phyloP scores from a whole-genome alignment of 371 early-diverging fungal genomes.

The Rhizopus delemar region DNA sequence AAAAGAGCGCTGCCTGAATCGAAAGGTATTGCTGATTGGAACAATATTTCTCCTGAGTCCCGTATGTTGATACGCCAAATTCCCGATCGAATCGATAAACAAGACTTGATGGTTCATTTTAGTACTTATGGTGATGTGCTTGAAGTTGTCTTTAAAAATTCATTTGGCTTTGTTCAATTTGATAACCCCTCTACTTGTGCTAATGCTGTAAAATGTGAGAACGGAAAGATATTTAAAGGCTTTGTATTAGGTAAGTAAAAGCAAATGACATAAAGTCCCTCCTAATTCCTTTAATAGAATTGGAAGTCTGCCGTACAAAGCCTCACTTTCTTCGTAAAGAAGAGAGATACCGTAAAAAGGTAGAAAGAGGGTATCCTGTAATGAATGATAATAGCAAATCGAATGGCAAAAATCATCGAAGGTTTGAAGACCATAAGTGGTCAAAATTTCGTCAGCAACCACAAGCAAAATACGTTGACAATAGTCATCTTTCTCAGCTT shows the following conservation, averaged over 20 bases:
- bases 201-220: slow-evolving; percentile 39
- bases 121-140: slow-evolving; percentile 46
- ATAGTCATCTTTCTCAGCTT: neutral
- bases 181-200: slow-evolving; percentile 36
- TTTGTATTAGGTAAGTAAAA: slow-evolving; percentile 36
- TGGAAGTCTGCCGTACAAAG: slow-evolving; percentile 30
- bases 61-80: slow-evolving; percentile 45
- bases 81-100: slow-evolving; percentile 31
- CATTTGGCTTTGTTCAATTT: slow-evolving; percentile 51
- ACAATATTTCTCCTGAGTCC: slow-evolving; percentile 34
- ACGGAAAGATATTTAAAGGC: slow-evolving; percentile 37
- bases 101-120: slow-evolving; percentile 42
- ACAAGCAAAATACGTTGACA: no score
- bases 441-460: neutral
- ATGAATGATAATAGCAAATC: neutral
- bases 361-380: neutral
- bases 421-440: no score
- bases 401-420: neutral
- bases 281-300: slow-evolving; percentile 16
- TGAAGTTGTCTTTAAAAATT: slow-evolving; percentile 40
- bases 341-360: neutral
- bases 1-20: slow-evolving; percentile 17
- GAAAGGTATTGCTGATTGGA: slow-evolving; percentile 20
- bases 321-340: slow-evolving; percentile 22
- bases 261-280: neutral